These are phyloP conservation scores for Xylaria arbuscula DNA, from an alignment of 2,329 filamentous ascomycete genomes.

Conservation along the genomic window DNA sequence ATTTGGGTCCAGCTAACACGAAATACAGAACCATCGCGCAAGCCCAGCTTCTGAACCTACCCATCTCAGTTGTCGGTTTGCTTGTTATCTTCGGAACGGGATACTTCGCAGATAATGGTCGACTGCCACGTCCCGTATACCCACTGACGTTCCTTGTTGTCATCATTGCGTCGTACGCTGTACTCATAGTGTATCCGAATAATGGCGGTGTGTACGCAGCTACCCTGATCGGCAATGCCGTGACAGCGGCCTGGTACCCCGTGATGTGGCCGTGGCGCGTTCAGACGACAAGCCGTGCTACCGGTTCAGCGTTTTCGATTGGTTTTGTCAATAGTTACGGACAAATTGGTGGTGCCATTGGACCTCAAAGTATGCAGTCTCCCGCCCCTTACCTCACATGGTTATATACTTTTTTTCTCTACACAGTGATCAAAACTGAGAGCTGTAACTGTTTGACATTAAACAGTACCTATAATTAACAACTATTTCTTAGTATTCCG, in stretches of 20 bases:
- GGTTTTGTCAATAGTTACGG: conserved; percentile 63
- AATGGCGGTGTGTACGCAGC: conserved; percentile 60
- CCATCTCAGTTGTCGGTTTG: conserved; percentile 56
- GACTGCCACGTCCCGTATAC: conserved; percentile 57
- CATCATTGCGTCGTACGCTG: conserved; percentile 58
- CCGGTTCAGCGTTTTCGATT: conserved; percentile 62
- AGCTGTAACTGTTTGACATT: too few species aligned
- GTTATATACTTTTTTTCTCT: not conserved
- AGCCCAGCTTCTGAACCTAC: conserved; percentile 62
- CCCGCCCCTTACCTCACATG: not conserved
- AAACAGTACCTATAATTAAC: conserved; percentile 5
- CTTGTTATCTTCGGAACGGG: conserved; percentile 57
- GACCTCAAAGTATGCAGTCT: conserved; percentile 52
- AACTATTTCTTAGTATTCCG: conserved; percentile 51
- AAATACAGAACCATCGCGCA: conserved; percentile 55
- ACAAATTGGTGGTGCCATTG: conserved; percentile 61
- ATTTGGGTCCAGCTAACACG: not conserved
- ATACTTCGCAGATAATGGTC: conserved; percentile 56
- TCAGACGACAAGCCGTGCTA: conserved; percentile 58
- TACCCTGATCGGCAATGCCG: conserved; percentile 57
- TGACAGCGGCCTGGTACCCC: conserved; percentile 58
- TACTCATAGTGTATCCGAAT: conserved; percentile 58
- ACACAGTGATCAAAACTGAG: not conserved
- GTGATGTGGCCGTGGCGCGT: conserved; percentile 66
- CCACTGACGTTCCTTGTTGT: conserved; percentile 57